These are phyloP conservation scores for Alternaria brassicicola DNA, from an alignment of 2,329 filamentous ascomycete genomes.

Conservation along the genomic window DNA sequence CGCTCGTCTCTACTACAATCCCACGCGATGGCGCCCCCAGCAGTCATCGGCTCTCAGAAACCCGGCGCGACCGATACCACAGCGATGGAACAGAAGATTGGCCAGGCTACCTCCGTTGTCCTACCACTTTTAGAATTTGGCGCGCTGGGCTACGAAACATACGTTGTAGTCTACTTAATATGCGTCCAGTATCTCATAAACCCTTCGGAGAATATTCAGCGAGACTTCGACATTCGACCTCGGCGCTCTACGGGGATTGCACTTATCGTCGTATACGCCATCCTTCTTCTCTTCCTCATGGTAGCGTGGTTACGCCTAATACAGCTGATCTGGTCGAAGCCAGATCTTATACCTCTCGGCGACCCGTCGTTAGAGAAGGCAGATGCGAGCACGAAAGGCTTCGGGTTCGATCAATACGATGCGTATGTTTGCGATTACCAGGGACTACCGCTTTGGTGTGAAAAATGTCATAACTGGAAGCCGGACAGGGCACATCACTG, in stretches of 20 bases:
- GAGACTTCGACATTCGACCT: constrained; percentile 33
- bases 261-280: constrained; percentile 74
- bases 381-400: constrained; percentile 50
- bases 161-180: constrained; percentile 65
- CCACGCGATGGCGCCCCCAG: constrained; percentile 27
- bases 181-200: constrained; percentile 74
- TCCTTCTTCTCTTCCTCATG: constrained; percentile 71
- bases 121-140: constrained; percentile 73
- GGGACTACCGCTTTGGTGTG: constrained; percentile 83
- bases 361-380: constrained; percentile 35
- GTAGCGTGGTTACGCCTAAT: constrained; percentile 74
- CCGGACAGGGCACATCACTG: constrained; percentile 88
- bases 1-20: not conserved
- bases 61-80: constrained; percentile 28
- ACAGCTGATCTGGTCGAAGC: constrained; percentile 69
- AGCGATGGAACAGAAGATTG: constrained; percentile 48
- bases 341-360: constrained; percentile 74
- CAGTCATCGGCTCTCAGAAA: constrained; percentile 30
- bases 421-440: constrained; percentile 83
- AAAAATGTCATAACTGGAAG: constrained; percentile 83
- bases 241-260: constrained; percentile 66
- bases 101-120: constrained; percentile 66
- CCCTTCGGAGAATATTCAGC: constrained; percentile 43
- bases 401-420: constrained; percentile 83
- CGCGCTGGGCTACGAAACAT: constrained; percentile 72